Evolutionary conservation across 768 basidiomycete genomes (phyloP).

Genomic region (Russula sp.): DNA sequence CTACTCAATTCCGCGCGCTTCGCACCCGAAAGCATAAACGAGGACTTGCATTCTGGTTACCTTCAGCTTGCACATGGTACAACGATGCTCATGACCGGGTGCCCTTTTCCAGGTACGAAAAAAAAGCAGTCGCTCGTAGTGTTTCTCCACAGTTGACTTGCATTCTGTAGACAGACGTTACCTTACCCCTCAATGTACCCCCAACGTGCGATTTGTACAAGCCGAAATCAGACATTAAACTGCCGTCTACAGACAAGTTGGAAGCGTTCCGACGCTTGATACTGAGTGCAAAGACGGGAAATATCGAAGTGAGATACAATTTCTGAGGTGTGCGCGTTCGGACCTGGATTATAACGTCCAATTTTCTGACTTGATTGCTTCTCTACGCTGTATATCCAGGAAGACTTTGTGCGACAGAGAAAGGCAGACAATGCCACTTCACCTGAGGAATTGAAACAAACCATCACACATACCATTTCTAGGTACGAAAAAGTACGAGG

Average conservation of each 20-base stretch:
- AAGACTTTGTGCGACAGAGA: conserved; percentile 59
- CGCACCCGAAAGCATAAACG: conserved; percentile 61
- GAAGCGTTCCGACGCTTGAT: conserved; percentile 56
- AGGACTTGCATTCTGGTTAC: conserved; percentile 71
- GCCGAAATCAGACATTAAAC: conserved; percentile 40
- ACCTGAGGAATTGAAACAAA: conserved; percentile 61
- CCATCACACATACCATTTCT: too few relatives aligned
- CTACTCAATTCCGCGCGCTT: conserved; percentile 58
- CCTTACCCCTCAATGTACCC: conserved; percentile 45
- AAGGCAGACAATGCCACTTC: conserved; percentile 42
- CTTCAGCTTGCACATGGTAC: conserved; percentile 69
- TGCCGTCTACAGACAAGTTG: conserved; percentile 50
- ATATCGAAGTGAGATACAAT: conserved; percentile 52
- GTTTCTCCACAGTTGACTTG: conserved; percentile 3
- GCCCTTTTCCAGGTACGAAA: conserved; percentile 63
- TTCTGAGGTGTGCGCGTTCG: conserved; percentile 50
- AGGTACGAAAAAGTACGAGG: too few relatives aligned
- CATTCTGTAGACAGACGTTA: conserved; percentile 53
- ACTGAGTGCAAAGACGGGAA: conserved; percentile 57
- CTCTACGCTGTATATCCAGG: conserved; percentile 60
- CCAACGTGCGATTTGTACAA: conserved; percentile 48
- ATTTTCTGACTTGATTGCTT: neutral
- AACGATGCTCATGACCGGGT: conserved; percentile 62
- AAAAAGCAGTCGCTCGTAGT: neutral
- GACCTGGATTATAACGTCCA: conserved; percentile 2